phyloP scores from a whole-genome alignment of 257 asterid species.

The Lavandula angustifolia region DNA sequence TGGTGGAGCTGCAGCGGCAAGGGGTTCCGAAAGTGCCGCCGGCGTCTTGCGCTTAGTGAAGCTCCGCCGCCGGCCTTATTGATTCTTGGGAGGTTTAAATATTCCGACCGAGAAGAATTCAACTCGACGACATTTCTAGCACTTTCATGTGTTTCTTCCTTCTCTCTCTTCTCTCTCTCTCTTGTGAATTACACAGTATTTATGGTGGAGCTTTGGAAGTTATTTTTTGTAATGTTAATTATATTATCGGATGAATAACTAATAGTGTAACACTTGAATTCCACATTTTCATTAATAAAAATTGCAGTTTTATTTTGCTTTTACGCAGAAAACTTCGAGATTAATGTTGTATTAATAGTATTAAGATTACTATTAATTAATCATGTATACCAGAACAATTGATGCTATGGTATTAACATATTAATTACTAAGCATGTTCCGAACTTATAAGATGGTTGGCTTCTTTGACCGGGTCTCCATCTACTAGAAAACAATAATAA shows the following conservation, averaged over 20 bases:
- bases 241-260: conserved; percentile 25
- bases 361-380: no score
- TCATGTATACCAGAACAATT: no score
- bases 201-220: conserved; percentile 29
- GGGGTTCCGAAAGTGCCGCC: conserved; percentile 86
- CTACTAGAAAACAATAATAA: no score
- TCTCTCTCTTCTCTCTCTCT: neutral
- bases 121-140: conserved; percentile 76
- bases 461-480: no score
- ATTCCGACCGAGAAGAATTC: conserved; percentile 14
- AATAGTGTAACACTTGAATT: neutral
- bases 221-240: conserved; percentile 40
- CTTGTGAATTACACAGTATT: conserved; percentile 14
- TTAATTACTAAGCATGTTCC: no score
- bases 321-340: no score
- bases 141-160: conserved; percentile 30
- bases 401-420: no score
- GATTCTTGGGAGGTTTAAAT: neutral
- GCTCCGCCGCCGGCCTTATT: no score
- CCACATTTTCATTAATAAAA: no score
- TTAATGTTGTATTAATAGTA: no score
- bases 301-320: no score
- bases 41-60: conserved; percentile 33
- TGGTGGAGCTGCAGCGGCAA: conserved; percentile 82
- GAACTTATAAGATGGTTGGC: no score